A percentile compares a stretch with the other conserved stretches of the same genome.
phyloP scores from a whole-genome alignment of 345 rosid species.

The Eucalyptus pumila region DNA sequence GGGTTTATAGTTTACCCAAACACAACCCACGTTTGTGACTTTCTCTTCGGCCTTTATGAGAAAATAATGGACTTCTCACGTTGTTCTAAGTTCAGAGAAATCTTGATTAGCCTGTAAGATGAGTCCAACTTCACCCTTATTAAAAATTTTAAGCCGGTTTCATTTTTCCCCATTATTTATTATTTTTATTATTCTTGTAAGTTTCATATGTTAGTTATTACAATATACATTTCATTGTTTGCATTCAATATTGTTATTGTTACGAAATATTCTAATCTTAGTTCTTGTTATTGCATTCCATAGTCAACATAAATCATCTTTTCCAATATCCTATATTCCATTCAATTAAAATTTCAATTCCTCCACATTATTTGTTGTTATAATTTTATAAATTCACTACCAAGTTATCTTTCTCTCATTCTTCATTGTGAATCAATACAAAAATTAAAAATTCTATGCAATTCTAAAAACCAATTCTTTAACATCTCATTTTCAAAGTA shows the following conservation, averaged over 20 bases:
- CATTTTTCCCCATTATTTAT: background rate
- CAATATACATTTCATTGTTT: background rate
- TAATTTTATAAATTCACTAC: too few species aligned
- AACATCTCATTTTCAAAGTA: background rate
- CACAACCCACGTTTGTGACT: background rate
- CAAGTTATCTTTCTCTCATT: too few species aligned
- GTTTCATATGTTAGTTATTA: background rate
- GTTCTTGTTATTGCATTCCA: background rate
- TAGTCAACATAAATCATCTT: too few species aligned
- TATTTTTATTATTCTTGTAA: background rate
- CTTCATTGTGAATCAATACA: too few species aligned
- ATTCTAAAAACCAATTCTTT: background rate
- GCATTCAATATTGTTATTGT: background rate
- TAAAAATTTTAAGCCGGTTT: background rate
- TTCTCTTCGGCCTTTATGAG: background rate
- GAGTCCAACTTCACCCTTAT: background rate
- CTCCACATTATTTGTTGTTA: too few species aligned
- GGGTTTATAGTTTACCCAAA: background rate
- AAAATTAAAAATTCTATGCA: too few species aligned
- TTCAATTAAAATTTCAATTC: too few species aligned
- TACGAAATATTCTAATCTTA: background rate
- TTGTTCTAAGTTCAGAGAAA: background rate
- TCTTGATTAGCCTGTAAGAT: background rate
- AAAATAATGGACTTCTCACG: background rate
- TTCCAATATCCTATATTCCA: too few species aligned